Evolutionary conservation across 2,329 filamentous ascomycete genomes (phyloP).

Genomic region (Arachnopeziza araneosa): DNA sequence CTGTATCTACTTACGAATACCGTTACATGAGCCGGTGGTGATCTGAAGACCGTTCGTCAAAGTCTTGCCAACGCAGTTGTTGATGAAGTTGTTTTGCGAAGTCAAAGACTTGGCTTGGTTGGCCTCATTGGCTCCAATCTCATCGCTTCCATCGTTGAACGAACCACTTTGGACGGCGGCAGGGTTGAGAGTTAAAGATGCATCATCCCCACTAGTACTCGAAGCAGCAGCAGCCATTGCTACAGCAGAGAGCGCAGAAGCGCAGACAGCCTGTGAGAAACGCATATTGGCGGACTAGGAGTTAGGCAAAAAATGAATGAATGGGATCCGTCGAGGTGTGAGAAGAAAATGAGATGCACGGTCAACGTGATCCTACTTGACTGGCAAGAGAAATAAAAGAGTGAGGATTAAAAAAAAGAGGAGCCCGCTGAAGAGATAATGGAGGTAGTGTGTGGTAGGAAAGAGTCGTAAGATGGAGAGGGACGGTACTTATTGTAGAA

Average conservation of each 20-base stretch:
- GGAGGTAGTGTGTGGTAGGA: slow-evolving; percentile 18
- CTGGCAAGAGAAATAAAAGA: slow-evolving; percentile 28
- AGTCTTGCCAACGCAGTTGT: slow-evolving; percentile 32
- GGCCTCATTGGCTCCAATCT: slow-evolving; percentile 20
- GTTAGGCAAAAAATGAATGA: slow-evolving; percentile 19
- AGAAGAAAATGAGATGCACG: slow-evolving; percentile 29
- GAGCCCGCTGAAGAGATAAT: slow-evolving; percentile 23
- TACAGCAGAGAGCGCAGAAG: slow-evolving; percentile 1
- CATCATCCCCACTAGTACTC: slow-evolving; percentile 2
- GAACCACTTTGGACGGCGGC: slow-evolving; percentile 28
- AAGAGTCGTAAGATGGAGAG: slow-evolving; percentile 14
- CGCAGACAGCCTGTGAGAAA: slow-evolving; percentile 22
- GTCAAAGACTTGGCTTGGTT: slow-evolving; percentile 25
- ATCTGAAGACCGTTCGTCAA: slow-evolving; percentile 58
- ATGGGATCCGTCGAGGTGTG: slow-evolving; percentile 31
- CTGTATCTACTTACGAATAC: slow-evolving; percentile 27
- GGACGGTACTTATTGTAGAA: slow-evolving; percentile 27
- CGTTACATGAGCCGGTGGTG: slow-evolving; percentile 55
- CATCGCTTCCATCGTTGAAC: slow-evolving; percentile 21
- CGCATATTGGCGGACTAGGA: slow-evolving; percentile 23
- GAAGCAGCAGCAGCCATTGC: background rate
- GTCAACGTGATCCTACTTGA: slow-evolving; percentile 33
- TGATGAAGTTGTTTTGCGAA: slow-evolving; percentile 32
- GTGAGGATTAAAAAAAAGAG: slow-evolving; percentile 26
- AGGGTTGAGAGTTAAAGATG: slow-evolving; percentile 17